Evolutionary conservation across 352 stramenopile genomes (phyloP).

Genomic region (Globisporangium perplexum): DNA sequence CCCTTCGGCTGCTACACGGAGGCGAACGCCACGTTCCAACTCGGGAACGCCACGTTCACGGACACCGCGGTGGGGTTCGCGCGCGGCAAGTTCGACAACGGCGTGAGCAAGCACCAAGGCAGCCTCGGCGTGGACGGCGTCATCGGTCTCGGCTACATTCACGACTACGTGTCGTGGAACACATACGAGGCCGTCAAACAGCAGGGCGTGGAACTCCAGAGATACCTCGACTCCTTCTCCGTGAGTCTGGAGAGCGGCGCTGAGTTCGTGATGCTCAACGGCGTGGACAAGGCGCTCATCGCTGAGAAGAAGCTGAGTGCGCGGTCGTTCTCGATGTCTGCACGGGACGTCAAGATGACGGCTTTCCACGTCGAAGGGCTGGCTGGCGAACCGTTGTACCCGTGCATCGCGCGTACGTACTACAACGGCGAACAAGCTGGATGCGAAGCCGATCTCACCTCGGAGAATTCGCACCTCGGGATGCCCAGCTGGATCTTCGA

Average conservation of each 20-base stretch:
- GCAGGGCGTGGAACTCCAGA: neutral
- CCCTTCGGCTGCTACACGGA: neutral
- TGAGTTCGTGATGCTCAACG: conserved; percentile 3
- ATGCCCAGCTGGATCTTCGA: neutral
- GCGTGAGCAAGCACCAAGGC: neutral
- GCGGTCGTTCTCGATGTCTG: neutral
- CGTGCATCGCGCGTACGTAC: too few relatives aligned
- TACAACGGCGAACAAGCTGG: too few relatives aligned
- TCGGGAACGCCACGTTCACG: neutral
- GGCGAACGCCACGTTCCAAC: conserved; percentile 1
- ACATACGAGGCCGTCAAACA: too few relatives aligned
- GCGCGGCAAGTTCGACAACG: neutral
- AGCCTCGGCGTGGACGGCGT: neutral
- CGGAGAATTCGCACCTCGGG: neutral
- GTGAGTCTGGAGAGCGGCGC: neutral
- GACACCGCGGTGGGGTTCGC: neutral
- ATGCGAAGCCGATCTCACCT: neutral
- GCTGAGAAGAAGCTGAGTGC: neutral
- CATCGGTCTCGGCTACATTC: neutral
- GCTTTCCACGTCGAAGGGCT: neutral
- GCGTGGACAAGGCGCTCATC: neutral
- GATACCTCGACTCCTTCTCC: neutral
- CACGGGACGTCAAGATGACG: neutral
- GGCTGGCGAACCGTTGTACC: neutral
- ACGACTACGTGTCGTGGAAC: too few relatives aligned